Conservation (phyloP, 495 filamentous ascomycete species). For the Podospora pseudoanserina region DNA sequence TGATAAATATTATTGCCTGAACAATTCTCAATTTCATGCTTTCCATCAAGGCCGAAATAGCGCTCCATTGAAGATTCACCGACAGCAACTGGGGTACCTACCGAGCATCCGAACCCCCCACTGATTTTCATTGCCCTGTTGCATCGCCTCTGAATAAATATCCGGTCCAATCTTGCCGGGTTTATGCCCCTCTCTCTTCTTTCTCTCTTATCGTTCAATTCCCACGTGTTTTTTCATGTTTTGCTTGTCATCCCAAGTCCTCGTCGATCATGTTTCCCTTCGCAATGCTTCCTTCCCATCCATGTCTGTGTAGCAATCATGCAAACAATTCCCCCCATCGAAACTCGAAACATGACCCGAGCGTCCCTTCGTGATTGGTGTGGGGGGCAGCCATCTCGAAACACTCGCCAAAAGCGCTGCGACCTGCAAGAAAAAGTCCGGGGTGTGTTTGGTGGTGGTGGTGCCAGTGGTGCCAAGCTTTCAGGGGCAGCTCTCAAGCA, state of each 20-base stretch:
- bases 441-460: neutral
- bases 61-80: neutral
- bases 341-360: slow-evolving; percentile 8
- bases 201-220: neutral
- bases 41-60: neutral
- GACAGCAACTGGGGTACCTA: neutral
- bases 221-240: neutral
- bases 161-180: neutral
- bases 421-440: neutral
- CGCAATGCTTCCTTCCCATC: neutral
- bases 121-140: neutral
- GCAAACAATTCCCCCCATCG: neutral
- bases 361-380: neutral
- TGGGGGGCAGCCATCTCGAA: neutral
- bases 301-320: neutral
- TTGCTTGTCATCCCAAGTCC: neutral
- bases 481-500: neutral
- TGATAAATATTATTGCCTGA: too few species aligned
- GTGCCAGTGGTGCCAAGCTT: neutral
- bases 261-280: neutral
- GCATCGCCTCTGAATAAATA: neutral
- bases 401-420: neutral
- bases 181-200: neutral
- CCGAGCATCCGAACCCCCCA: neutral
- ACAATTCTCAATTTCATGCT: neutral